Base-by-base conservation (phyloP, 345 rosid species). In the Aegle marmelos region DNA sequence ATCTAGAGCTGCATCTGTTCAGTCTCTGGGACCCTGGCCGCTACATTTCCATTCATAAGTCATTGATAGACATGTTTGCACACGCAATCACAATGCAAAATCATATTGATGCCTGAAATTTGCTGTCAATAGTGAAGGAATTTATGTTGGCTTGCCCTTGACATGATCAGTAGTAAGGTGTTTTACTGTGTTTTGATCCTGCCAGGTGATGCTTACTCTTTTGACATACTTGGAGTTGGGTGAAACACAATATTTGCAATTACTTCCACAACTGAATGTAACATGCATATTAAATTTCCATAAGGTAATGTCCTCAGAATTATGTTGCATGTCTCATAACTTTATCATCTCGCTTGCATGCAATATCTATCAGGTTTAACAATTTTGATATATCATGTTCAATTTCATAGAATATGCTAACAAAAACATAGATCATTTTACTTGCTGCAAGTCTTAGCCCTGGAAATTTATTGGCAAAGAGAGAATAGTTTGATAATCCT, bases 221-320 rank as follows among this genome's bases (percentile, higher is more conserved):
- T 78, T 96, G 81, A 92, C 97, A 53, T 96, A 87, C 78, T 79
- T 96, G 92, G 99, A 96, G 86, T 82, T 92, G 88, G 99, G 98
- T 62, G 95, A 91, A 81, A 89, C 87, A 59, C 87, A 90, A 74
- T 91, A 92, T 86, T 80, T 96, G 83, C 92, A 81, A 39, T 83
- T 94, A 83, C 86, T 94, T 83, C 97, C 98, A 13, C 94, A 88
- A 71, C 79, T 85, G 72, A 91, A 89, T 78, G 88, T 86, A 61
- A 90, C 95, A 70, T 94, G 98, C 86, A 85, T 90, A 79, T 70
- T 96, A 85, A 91, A 87, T 87, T 96, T 96, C 90, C 93, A 93
- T 81, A 94, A 94, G 98, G 99, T 94, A 76, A 57, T 85, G 62
- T 67, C 61, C 25, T 14, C 65, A 39, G 59, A 59, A 70, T 72